Percentiles rank a stretch among this genome's conserved stretches.
Evolutionary conservation across 2,329 filamentous ascomycete genomes (phyloP).

Genomic region (Stemphylium vesicarium): DNA sequence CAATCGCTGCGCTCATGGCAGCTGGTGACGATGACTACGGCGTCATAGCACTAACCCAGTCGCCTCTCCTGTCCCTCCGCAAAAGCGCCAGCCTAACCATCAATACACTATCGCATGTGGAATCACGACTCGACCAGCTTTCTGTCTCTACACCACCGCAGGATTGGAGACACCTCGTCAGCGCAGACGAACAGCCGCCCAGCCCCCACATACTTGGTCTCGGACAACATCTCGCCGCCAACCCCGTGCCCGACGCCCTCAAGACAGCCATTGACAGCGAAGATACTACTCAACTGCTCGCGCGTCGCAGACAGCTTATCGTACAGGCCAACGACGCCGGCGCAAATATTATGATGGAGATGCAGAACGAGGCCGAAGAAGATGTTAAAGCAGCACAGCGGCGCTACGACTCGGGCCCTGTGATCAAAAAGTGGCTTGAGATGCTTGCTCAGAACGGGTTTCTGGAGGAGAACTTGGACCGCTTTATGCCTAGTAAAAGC

Average conservation of each 20-base stretch:
- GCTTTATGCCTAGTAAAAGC: slow-evolving; percentile 23
- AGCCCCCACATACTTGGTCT: slow-evolving; percentile 24
- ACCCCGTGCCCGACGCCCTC: slow-evolving; percentile 20
- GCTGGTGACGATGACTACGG: slow-evolving; percentile 75
- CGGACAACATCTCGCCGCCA: slow-evolving; percentile 19
- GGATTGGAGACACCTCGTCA: slow-evolving; percentile 53
- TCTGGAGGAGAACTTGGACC: slow-evolving; percentile 50
- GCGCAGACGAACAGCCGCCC: slow-evolving; percentile 32
- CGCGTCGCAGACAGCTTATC: slow-evolving; percentile 21
- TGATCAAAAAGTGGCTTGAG: slow-evolving; percentile 72
- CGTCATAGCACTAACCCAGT: slow-evolving; percentile 75
- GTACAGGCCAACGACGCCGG: slow-evolving; percentile 41
- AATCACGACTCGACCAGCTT: slow-evolving; percentile 49
- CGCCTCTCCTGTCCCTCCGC: slow-evolving; percentile 62
- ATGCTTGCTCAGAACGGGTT: slow-evolving; percentile 71
- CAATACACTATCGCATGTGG: slow-evolving; percentile 51
- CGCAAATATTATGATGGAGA: slow-evolving; percentile 56
- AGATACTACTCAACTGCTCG: slow-evolving; percentile 26
- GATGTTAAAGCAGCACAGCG: slow-evolving; percentile 61
- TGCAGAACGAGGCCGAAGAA: slow-evolving; percentile 55
- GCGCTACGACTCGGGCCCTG: slow-evolving; percentile 71
- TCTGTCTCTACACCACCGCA: slow-evolving; percentile 17
- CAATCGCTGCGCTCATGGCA: slow-evolving; percentile 72
- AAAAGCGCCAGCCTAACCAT: slow-evolving; percentile 54
- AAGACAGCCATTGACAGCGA: slow-evolving; percentile 28